Base-by-base conservation (phyloP, 169 alveolate species). In the Ichthyophthirius multifiliis region DNA sequence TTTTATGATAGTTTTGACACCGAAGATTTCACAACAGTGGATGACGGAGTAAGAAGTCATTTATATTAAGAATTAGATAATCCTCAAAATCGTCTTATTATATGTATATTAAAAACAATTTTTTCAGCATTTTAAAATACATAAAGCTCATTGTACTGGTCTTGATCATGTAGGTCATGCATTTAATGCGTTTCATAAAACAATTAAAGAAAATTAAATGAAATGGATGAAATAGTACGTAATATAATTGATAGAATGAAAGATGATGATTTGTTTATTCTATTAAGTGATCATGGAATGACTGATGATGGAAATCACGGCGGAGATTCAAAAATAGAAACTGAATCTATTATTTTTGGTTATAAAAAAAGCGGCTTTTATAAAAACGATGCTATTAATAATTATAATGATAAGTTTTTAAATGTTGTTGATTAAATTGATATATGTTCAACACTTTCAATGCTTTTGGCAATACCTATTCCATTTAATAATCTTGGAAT, bases 211-310 rank as follows among this genome's bases (percentile, higher is more conserved):
- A 94, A 94, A 77, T 65, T 90, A 48, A 62, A 45, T 39, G 73
- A 88, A 83, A 55, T 84, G 37, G 79, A 87, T 32, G 18, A 43
- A 7, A 23, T 89, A 39, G 45, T 92, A 16, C n/a, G 71, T 37
- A 27, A 74, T 27, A 75, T 86, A 7, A 76, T 83, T 35, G 39
- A 79, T 20, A 27, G 64, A 18, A 75, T 89, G 85, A 83, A 81
- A 45, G 83, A 92, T 43, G 74, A 84, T 15, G 88, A 95, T 3
- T 67, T 89, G 3, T 46, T 92, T n/a, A 32, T 94, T 31, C 79
- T 91, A 0, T 55, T 89, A 39, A 94, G 96, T 5, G 97, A 94
- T 79, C 97, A 92, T 81, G 96, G 97, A 4, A 90, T 92, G 96
- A 89, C 97, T 15, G 93, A 86, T 16, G 86, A 65, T 3, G 97